Percentiles rank a stretch among this genome's conserved stretches.
Evolutionary conservation across 345 rosid species (phyloP).

Genomic region (Reutealis trisperma): DNA sequence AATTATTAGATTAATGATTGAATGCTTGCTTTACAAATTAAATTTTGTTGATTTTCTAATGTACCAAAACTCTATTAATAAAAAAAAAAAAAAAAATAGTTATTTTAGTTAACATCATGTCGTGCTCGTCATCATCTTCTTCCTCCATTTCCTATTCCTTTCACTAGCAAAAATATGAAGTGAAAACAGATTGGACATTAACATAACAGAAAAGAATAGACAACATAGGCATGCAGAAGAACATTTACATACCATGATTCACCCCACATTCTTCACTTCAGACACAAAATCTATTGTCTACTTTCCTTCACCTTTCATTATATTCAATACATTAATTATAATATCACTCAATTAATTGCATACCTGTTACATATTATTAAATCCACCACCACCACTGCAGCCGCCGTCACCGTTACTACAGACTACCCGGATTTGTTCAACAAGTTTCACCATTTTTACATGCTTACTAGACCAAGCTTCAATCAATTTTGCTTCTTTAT

Average conservation of each 20-base stretch:
- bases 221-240: no score
- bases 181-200: neutral
- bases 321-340: no score
- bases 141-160: neutral
- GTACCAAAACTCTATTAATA: no score
- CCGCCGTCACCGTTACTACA: no score
- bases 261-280: neutral
- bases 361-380: neutral
- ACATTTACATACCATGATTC: no score
- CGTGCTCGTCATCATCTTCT: neutral
- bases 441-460: constrained; percentile 20
- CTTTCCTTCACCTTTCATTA: no score
- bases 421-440: constrained; percentile 12
- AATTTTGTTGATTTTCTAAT: no score
- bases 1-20: no score
- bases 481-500: constrained; percentile 23
- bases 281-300: neutral
- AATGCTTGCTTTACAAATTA: no score
- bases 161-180: neutral
- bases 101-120: no score
- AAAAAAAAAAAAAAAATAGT: no score
- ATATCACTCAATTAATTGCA: no score
- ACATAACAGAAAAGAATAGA: neutral
- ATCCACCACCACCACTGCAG: neutral
- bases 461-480: constrained; percentile 31